phyloP scores from a whole-genome alignment of 768 basidiomycete species.

The Amanita inopinata region DNA sequence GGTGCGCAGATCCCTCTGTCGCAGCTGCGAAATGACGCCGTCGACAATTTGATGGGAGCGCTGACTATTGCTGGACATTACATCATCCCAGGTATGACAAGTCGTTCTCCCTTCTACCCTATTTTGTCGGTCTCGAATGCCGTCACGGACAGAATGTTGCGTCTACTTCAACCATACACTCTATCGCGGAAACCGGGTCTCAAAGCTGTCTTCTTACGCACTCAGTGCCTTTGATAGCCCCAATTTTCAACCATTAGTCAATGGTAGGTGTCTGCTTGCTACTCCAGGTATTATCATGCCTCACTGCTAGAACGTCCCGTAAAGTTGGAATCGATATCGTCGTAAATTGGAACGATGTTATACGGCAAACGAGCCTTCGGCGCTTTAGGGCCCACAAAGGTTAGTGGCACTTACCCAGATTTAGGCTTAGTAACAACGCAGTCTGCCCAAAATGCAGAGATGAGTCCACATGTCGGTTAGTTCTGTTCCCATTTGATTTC shows the following conservation, averaged over 20 bases:
- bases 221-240: slow-evolving; percentile 80
- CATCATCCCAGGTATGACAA: slow-evolving; percentile 81
- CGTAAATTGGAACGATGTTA: slow-evolving; percentile 83
- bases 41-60: slow-evolving; percentile 87
- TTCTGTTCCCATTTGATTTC: slow-evolving; percentile 7
- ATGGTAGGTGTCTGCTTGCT: no score
- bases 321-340: slow-evolving; percentile 83
- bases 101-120: neutral
- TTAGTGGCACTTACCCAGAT: slow-evolving; percentile 16
- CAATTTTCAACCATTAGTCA: slow-evolving; percentile 73
- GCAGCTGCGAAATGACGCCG: slow-evolving; percentile 87
- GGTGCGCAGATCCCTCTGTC: slow-evolving; percentile 92
- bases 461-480: slow-evolving; percentile 77
- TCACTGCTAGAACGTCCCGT: no score
- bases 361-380: slow-evolving; percentile 70
- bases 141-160: slow-evolving; percentile 52
- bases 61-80: slow-evolving; percentile 85
- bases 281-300: no score
- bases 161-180: slow-evolving; percentile 87
- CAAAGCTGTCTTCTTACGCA: slow-evolving; percentile 75
- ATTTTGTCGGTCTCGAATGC: neutral
- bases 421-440: slow-evolving; percentile 1
- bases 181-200: slow-evolving; percentile 78
- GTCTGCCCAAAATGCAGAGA: slow-evolving; percentile 30
- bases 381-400: slow-evolving; percentile 80